These are phyloP conservation scores for Solidago caesia DNA, from an alignment of 129 eudicot genomes.

Conservation along the genomic window DNA sequence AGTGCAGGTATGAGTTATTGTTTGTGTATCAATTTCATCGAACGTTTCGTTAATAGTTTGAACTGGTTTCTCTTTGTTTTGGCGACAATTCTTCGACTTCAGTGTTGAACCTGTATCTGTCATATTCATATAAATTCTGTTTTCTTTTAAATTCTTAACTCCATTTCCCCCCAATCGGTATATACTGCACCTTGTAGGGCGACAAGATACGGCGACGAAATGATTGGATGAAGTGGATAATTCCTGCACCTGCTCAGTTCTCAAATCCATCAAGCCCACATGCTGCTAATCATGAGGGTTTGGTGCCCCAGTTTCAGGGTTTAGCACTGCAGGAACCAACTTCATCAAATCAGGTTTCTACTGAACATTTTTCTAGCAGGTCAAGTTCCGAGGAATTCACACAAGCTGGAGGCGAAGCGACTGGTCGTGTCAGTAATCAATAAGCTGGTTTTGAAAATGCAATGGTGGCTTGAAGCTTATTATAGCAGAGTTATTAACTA, in stretches of 20 bases:
- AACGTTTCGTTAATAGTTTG: conserved; percentile 11
- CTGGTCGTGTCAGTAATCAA: conserved; percentile 14
- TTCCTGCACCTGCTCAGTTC: conserved; percentile 41
- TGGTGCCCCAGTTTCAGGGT: conserved; percentile 39
- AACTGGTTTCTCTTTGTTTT: background rate
- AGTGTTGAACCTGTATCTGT: background rate
- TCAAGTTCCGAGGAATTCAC: conserved; percentile 41
- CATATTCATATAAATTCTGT: background rate
- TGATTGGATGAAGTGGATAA: conserved; percentile 60
- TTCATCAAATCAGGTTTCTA: conserved; percentile 27
- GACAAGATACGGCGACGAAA: conserved; percentile 54
- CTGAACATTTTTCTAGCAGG: conserved; percentile 31
- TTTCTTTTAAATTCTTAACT: background rate
- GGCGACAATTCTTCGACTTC: background rate
- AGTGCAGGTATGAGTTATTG: conserved; percentile 47
- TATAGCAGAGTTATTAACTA: conserved; percentile 18
- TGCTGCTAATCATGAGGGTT: conserved; percentile 31
- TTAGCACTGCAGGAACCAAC: conserved; percentile 35
- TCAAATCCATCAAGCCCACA: conserved; percentile 44
- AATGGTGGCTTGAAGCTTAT: conserved; percentile 29
- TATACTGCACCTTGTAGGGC: conserved; percentile 30
- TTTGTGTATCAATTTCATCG: background rate
- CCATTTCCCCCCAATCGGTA: too few species aligned
- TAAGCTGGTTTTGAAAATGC: conserved; percentile 32
- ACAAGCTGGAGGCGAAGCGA: conserved; percentile 26